Conservation (phyloP, 352 stramenopile genomes). For the Blastocystis sp. region DNA sequence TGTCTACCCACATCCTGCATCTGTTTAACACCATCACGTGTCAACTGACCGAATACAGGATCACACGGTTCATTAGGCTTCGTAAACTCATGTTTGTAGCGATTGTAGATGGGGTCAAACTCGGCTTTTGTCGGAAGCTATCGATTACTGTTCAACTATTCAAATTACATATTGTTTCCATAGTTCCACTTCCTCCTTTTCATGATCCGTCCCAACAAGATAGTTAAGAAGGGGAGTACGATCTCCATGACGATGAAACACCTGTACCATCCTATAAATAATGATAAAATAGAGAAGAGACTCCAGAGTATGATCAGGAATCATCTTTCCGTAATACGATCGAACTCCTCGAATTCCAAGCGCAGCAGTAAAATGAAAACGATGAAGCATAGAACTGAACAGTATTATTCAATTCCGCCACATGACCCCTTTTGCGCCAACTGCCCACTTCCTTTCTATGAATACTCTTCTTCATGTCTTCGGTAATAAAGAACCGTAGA, state of each 20-base stretch:
- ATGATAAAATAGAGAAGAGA: background rate
- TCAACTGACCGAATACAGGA: constrained; percentile 38
- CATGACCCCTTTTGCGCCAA: background rate
- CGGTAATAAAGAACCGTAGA: constrained; percentile 34
- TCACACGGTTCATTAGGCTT: background rate
- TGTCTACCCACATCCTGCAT: constrained; percentile 4
- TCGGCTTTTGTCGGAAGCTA: constrained; percentile 7
- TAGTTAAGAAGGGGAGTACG: constrained; percentile 45
- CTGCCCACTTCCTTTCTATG: background rate
- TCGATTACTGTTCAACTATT: background rate
- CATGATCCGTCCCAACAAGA: background rate
- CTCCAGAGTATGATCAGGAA: constrained; percentile 42
- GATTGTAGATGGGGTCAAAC: background rate
- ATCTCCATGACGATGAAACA: constrained; percentile 50
- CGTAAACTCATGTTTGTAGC: constrained; percentile 1
- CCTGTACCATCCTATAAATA: constrained; percentile 1
- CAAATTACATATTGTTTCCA: constrained; percentile 1
- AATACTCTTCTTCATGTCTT: background rate
- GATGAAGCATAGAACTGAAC: constrained; percentile 17
- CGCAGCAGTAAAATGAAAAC: background rate
- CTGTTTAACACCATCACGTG: background rate
- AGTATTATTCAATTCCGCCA: background rate
- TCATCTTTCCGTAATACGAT: constrained; percentile 11
- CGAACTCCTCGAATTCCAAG: constrained; percentile 1
- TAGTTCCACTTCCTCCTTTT: constrained; percentile 12